A percentile compares a stretch with the other conserved stretches of the same genome.
Conservation (phyloP, 305 asterid genomes). For the Andrographis paniculata region DNA sequence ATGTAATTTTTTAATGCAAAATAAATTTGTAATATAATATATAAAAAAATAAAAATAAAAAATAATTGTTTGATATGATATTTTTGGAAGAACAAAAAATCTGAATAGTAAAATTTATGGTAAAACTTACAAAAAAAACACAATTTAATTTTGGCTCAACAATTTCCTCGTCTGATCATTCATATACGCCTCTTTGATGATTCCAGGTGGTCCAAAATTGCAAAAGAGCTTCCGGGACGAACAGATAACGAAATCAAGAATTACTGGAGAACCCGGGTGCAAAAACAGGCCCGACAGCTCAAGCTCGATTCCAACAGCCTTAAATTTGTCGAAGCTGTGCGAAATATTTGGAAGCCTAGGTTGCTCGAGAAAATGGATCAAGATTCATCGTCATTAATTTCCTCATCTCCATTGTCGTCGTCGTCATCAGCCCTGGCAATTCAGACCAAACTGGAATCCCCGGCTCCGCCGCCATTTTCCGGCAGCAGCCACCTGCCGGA, state of each 20-base stretch:
- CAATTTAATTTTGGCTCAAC: no score
- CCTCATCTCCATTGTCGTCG: slow-evolving; percentile 23
- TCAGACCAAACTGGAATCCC: slow-evolving; percentile 10
- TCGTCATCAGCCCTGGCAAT: slow-evolving; percentile 26
- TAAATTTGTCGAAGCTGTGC: slow-evolving; percentile 60
- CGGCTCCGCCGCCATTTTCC: slow-evolving; percentile 14
- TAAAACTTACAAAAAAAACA: no score
- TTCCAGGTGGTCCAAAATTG: slow-evolving; percentile 79
- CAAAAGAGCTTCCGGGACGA: slow-evolving; percentile 70
- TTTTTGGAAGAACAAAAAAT: no score
- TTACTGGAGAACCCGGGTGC: slow-evolving; percentile 88
- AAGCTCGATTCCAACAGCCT: slow-evolving; percentile 66
- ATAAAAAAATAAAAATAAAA: no score
- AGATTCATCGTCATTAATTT: slow-evolving; percentile 14
- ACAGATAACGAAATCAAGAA: slow-evolving; percentile 85
- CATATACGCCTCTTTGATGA: background rate
- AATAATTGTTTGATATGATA: no score
- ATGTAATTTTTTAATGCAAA: no score
- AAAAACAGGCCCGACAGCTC: slow-evolving; percentile 75
- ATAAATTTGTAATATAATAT: no score
- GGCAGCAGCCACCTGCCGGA: slow-evolving; percentile 10
- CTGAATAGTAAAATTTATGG: no score
- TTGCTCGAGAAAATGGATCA: slow-evolving; percentile 51
- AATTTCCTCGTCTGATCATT: background rate
- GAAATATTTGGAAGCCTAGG: slow-evolving; percentile 58